Conservation (phyloP, 441 rosid species). For the Pelargonium cotyledonis region DNA sequence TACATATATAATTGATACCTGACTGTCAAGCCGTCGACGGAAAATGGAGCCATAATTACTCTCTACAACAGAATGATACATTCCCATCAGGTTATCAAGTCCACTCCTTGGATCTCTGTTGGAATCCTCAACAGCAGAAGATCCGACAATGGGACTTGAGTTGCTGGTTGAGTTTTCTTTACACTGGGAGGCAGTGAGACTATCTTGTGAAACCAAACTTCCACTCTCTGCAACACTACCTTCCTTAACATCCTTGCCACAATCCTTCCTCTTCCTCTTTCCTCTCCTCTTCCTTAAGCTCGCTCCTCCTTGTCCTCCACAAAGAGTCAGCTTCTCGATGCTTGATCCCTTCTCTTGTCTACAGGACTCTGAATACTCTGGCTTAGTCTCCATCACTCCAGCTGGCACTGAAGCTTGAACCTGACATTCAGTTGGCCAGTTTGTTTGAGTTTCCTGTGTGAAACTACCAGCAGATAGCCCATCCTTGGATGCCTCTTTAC, state of each 20-base stretch:
- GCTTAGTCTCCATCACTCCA: slow-evolving; percentile 37
- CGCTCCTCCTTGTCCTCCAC: slow-evolving; percentile 34
- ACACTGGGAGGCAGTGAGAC: slow-evolving; percentile 31
- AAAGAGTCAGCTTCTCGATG: slow-evolving; percentile 34
- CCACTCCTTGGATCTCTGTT: slow-evolving; percentile 28
- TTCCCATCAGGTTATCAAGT: slow-evolving; percentile 36
- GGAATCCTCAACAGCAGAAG: slow-evolving; percentile 28
- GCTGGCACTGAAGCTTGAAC: slow-evolving; percentile 31
- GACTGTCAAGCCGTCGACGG: slow-evolving; percentile 66
- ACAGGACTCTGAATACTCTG: slow-evolving; percentile 19
- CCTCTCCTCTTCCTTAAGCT: slow-evolving; percentile 65
- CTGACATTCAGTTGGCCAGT: slow-evolving; percentile 46
- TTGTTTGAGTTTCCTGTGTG: slow-evolving; percentile 51
- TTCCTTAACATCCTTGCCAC: slow-evolving; percentile 47
- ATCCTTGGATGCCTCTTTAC: slow-evolving; percentile 56
- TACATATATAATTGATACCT: slow-evolving; percentile 37
- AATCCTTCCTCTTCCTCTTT: slow-evolving; percentile 72
- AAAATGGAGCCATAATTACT: slow-evolving; percentile 59
- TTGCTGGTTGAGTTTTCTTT: slow-evolving; percentile 47
- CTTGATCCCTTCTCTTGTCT: slow-evolving; percentile 28
- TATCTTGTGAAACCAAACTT: slow-evolving; percentile 39
- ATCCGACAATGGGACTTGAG: slow-evolving; percentile 31
- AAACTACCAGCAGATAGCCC: slow-evolving; percentile 77
- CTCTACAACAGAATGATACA: slow-evolving; percentile 43
- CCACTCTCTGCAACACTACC: slow-evolving; percentile 66